A percentile compares a stretch with the other conserved stretches of the same genome.
phyloP scores from a whole-genome alignment of 345 rosid genomes.

The Acer campestre region DNA sequence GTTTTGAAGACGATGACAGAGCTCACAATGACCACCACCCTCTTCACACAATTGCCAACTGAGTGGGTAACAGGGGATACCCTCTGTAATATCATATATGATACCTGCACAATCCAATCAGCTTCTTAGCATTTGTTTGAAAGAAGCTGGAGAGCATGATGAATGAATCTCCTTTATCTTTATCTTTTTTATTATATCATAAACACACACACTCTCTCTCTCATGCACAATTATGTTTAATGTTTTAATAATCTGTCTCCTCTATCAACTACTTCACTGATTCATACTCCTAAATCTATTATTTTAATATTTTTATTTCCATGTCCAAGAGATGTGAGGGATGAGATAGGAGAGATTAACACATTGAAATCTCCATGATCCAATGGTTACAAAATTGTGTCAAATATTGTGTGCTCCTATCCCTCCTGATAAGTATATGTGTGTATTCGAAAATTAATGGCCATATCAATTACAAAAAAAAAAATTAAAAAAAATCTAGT shows the following conservation, averaged over 20 bases:
- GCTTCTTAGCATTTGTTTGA: background rate
- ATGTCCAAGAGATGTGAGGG: background rate
- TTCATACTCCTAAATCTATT: too few relatives aligned
- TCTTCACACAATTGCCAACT: constrained; percentile 98
- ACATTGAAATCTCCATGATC: too few relatives aligned
- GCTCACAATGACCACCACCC: constrained; percentile 99
- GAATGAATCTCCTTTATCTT: background rate
- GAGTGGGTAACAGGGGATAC: constrained; percentile 99
- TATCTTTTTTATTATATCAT: too few relatives aligned
- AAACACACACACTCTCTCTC: background rate
- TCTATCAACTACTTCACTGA: too few relatives aligned
- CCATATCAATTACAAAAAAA: too few relatives aligned
- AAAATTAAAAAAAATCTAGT: too few relatives aligned
- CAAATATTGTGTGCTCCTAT: too few relatives aligned
- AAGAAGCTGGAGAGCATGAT: background rate
- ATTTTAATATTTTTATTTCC: too few relatives aligned
- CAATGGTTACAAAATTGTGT: too few relatives aligned
- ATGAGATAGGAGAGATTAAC: background rate
- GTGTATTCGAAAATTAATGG: too few relatives aligned
- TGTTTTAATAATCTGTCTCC: too few relatives aligned
- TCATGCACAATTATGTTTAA: background rate
- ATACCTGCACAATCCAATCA: constrained; percentile 61
- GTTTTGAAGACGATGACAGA: constrained; percentile 87
- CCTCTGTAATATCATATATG: constrained; percentile 92
- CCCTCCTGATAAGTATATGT: too few relatives aligned